Percentiles rank a stretch among this genome's conserved stretches.
These are phyloP conservation scores for Euphorbia lathyris DNA, from an alignment of 345 rosid genomes.

Conservation along the genomic window DNA sequence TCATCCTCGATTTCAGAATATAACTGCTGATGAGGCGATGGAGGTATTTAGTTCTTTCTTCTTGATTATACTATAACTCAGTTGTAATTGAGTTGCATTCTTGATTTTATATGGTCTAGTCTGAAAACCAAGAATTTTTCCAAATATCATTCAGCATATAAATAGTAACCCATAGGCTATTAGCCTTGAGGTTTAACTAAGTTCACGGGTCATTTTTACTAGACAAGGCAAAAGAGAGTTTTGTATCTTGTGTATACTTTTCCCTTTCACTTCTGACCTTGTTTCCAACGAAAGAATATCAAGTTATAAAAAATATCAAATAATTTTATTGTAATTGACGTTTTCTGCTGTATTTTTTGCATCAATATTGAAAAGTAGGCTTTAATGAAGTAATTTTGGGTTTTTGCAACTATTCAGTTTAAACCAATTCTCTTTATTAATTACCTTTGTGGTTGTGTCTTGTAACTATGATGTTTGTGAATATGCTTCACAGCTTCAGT, in stretches of 20 bases:
- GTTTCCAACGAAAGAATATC: not conserved
- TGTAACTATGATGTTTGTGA: too few species aligned
- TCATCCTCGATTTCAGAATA: constrained; percentile 98
- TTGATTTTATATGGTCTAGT: not conserved
- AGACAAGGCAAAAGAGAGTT: not conserved
- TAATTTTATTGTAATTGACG: not conserved
- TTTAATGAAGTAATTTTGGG: too few species aligned
- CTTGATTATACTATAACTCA: not conserved
- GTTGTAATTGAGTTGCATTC: not conserved
- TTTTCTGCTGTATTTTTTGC: too few species aligned
- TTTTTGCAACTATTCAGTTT: too few species aligned
- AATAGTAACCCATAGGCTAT: not conserved
- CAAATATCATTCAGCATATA: not conserved
- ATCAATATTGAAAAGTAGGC: too few species aligned
- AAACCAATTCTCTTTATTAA: too few species aligned
- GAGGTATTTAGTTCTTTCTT: constrained; percentile 48
- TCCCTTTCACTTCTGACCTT: not conserved
- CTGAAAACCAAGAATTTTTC: not conserved
- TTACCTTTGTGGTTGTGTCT: too few species aligned
- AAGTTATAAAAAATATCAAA: not conserved
- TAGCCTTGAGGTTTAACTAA: not conserved
- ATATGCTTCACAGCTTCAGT: too few species aligned
- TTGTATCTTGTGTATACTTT: not conserved
- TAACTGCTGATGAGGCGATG: constrained; percentile 88
- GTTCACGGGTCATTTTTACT: not conserved